These are phyloP conservation scores for Talaromyces sp. DNA, from an alignment of 2,329 filamentous ascomycete species.

Conservation along the genomic window DNA sequence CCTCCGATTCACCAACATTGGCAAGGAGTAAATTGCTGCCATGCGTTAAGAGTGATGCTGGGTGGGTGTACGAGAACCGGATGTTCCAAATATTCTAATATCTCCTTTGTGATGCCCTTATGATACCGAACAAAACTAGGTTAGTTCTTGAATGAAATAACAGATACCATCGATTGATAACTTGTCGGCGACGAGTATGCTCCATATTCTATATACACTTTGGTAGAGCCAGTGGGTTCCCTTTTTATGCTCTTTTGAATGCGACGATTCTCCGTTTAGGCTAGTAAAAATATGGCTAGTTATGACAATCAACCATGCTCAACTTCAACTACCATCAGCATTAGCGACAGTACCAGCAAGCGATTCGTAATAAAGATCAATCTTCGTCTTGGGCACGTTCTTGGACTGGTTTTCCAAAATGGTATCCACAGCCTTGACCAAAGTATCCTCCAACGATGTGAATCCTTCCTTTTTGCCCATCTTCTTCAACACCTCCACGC, in stretches of 20 bases:
- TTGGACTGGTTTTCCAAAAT: background rate
- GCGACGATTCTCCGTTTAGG: too few species aligned
- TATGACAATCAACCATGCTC: too few species aligned
- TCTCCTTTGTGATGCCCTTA: conserved; percentile 13
- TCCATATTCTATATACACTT: too few species aligned
- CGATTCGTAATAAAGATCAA: conserved; percentile 7
- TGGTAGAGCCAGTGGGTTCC: too few species aligned
- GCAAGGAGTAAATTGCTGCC: conserved; percentile 18
- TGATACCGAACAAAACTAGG: conserved; percentile 12
- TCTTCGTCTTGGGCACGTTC: conserved; percentile 3
- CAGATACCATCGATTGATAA: too few species aligned
- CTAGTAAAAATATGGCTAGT: too few species aligned
- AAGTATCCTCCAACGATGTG: background rate
- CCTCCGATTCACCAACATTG: conserved; percentile 34
- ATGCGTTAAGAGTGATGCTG: background rate
- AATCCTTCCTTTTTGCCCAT: conserved; percentile 3
- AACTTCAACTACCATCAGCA: background rate
- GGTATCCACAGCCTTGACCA: conserved; percentile 1
- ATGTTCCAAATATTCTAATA: background rate
- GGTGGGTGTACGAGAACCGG: background rate
- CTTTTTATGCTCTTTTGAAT: too few species aligned
- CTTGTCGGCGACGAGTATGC: too few species aligned
- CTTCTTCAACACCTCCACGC: conserved; percentile 1
- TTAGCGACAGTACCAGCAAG: background rate
- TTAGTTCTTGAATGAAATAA: background rate